phyloP scores from a whole-genome alignment of 768 basidiomycete genomes.

The Leucosporidium creatinivorum region DNA sequence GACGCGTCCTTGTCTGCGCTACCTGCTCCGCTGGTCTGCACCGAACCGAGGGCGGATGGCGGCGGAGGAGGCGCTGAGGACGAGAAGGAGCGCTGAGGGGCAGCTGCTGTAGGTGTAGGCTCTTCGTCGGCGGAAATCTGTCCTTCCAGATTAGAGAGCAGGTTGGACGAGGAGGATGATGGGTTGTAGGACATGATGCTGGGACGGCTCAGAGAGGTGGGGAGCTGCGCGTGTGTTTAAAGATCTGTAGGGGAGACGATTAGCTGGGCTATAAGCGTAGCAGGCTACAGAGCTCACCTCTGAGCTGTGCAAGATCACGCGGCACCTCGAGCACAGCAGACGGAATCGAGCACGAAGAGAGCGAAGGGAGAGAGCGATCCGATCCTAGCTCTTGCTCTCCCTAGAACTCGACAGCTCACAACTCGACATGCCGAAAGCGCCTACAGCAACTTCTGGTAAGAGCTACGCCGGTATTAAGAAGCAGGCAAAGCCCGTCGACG shows the following conservation, averaged over 20 bases:
- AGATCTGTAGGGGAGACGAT: background rate
- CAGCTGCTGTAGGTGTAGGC: background rate
- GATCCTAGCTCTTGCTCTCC: too few species aligned
- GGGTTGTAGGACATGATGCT: slow-evolving; percentile 28
- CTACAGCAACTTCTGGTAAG: too few species aligned
- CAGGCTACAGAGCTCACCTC: too few species aligned
- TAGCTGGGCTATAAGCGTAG: too few species aligned
- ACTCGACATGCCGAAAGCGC: too few species aligned
- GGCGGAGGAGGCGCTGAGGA: background rate
- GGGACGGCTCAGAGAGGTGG: background rate
- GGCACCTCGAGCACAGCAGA: too few species aligned
- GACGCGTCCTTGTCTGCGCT: slow-evolving; percentile 3
- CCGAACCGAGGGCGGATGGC: background rate
- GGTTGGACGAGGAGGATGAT: slow-evolving; percentile 12
- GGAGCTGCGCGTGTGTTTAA: background rate
- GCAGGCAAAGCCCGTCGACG: background rate
- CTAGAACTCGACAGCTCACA: too few species aligned
- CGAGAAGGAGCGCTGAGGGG: background rate
- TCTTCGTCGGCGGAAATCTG: slow-evolving; percentile 27
- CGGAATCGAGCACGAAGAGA: too few species aligned
- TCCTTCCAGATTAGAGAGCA: slow-evolving; percentile 16
- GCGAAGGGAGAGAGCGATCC: too few species aligned
- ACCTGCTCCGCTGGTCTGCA: background rate
- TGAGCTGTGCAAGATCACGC: too few species aligned
- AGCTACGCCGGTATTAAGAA: background rate